Conservation (phyloP, 1,139 yeast genomes). For the Yamadazyma buinensis region DNA sequence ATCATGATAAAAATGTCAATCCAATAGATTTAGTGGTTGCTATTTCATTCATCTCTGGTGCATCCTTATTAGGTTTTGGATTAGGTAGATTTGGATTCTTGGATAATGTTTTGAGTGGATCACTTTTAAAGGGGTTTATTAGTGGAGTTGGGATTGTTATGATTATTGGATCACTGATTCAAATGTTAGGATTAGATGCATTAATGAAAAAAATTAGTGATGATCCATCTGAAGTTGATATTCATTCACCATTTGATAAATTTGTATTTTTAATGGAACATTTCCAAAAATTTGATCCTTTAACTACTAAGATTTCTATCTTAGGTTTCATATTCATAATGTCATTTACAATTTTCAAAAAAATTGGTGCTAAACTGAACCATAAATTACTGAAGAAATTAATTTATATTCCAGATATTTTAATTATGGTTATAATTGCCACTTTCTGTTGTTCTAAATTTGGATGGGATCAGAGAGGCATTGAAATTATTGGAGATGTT, state of each 20-base stretch:
- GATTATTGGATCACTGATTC: constrained; percentile 72
- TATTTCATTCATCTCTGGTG: constrained; percentile 75
- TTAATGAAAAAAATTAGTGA: constrained; percentile 28
- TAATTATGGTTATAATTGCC: constrained; percentile 63
- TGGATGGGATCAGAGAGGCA: constrained; percentile 56
- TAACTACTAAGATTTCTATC: constrained; percentile 53
- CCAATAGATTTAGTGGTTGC: constrained; percentile 69
- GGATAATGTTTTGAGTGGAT: constrained; percentile 81
- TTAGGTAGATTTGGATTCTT: constrained; percentile 81
- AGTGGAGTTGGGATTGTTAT: constrained; percentile 92
- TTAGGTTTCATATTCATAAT: constrained; percentile 44
- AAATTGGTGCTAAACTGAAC: constrained; percentile 17
- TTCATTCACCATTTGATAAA: constrained; percentile 77
- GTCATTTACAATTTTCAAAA: constrained; percentile 41
- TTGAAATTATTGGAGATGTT: constrained; percentile 69
- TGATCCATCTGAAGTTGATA: constrained; percentile 45
- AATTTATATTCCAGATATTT: constrained; percentile 76
- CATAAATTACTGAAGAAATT: constrained; percentile 21
- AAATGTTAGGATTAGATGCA: constrained; percentile 63
- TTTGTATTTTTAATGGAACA: constrained; percentile 48
- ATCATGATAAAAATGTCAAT: constrained; percentile 46
- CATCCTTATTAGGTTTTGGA: constrained; percentile 71
- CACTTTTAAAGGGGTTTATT: constrained; percentile 83
- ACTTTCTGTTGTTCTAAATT: constrained; percentile 54
- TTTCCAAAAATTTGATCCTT: constrained; percentile 38